Conservation (phyloP, 768 basidiomycete genomes). For the Royoungia palumana region DNA sequence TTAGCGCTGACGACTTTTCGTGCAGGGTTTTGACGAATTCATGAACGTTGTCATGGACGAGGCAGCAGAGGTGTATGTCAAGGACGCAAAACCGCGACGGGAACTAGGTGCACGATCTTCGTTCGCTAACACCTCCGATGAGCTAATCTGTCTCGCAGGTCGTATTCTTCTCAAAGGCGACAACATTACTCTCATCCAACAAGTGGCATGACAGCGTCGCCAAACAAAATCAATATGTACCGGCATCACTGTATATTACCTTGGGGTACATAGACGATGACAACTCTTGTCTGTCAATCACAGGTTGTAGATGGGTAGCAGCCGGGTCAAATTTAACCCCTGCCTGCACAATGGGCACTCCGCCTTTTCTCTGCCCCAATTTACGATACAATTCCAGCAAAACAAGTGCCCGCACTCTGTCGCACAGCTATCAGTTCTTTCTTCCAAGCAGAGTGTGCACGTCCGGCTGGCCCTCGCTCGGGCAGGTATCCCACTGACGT, state of each 20-base stretch:
- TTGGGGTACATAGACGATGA: constrained; percentile 1
- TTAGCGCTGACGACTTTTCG: constrained; percentile 22
- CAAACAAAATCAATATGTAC: constrained; percentile 16
- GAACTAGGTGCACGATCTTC: constrained; percentile 63
- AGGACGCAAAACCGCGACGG: constrained; percentile 80
- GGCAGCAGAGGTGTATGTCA: constrained; percentile 87
- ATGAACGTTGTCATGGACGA: constrained; percentile 98
- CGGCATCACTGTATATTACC: constrained; percentile 23
- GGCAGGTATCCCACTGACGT: constrained; percentile 53
- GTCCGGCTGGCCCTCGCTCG: constrained; percentile 55
- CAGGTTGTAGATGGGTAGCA: constrained; percentile 83
- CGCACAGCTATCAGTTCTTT: constrained; percentile 74
- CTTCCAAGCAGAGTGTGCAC: constrained; percentile 84
- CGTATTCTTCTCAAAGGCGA: constrained; percentile 96
- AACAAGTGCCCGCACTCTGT: constrained; percentile 91
- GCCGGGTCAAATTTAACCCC: constrained; percentile 58
- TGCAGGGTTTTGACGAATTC: constrained; percentile 97
- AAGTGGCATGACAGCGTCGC: constrained; percentile 35
- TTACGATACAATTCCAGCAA: constrained; percentile 86
- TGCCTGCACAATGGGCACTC: constrained; percentile 90
- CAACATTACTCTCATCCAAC: constrained; percentile 97
- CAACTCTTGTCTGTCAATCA: constrained; percentile 32
- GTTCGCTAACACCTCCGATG: neutral
- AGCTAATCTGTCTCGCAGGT: constrained; percentile 43
- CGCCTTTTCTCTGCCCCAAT: constrained; percentile 87